A percentile compares a stretch with the other conserved stretches of the same genome.
These are phyloP conservation scores for Zygoascus tannicola DNA, from an alignment of 805 yeast species.

Conservation along the genomic window DNA sequence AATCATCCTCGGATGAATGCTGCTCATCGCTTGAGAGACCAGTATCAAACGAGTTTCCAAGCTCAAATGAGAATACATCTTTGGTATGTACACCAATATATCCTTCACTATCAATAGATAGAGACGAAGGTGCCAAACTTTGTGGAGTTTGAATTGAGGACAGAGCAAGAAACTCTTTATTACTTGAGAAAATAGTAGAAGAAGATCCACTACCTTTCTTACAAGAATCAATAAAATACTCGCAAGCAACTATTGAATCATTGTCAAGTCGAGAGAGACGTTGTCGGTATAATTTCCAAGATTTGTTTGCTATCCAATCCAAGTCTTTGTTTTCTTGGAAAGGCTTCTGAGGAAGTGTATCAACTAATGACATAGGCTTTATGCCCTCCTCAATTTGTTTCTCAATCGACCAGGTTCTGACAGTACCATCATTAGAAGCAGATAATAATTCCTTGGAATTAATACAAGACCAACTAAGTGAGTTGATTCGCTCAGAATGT, in stretches of 20 bases:
- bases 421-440: slow-evolving; percentile 55
- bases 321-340: slow-evolving; percentile 1
- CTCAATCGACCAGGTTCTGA: slow-evolving; percentile 55
- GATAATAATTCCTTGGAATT: slow-evolving; percentile 40
- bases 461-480: slow-evolving; percentile 50
- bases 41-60: background rate
- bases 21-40: background rate
- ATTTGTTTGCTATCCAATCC: slow-evolving; percentile 16
- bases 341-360: background rate
- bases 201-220: slow-evolving; percentile 9
- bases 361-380: background rate
- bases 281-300: slow-evolving; percentile 24
- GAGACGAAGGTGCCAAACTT: slow-evolving; percentile 3
- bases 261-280: slow-evolving; percentile 18
- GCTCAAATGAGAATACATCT: slow-evolving; percentile 2
- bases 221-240: slow-evolving; percentile 19
- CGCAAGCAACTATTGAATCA: slow-evolving; percentile 10
- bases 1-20: slow-evolving; percentile 4
- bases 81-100: slow-evolving; percentile 26
- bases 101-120: slow-evolving; percentile 26
- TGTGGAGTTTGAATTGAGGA: slow-evolving; percentile 7
- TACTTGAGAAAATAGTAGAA: slow-evolving; percentile 21
- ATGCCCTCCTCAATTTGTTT: background rate
- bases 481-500: slow-evolving; percentile 45
- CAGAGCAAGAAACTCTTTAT: slow-evolving; percentile 23